Evolutionary conservation across 2,329 filamentous ascomycete species (phyloP), one percentile per base, ranked within the genome.

Genomic region (Neobulgaria alba): DNA sequence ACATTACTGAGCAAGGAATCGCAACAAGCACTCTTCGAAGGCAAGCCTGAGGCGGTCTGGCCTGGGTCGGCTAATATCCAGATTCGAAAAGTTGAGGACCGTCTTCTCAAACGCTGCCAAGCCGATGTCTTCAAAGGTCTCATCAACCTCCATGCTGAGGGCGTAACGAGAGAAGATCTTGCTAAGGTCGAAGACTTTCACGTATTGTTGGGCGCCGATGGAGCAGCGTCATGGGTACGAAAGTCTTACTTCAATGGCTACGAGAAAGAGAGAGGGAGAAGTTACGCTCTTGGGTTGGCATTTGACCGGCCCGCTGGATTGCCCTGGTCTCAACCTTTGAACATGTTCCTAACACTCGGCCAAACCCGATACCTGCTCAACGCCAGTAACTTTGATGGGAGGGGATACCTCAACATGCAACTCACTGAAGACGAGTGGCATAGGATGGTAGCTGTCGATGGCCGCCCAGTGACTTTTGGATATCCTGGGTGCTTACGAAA

Each of bases 371-470:
- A 38, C 32, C 36, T 38, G 10, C 36, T 38, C 17, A 38, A 38
- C 36, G 36, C 36, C n/a, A 38, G 36, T 21, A 32, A 38, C 20
- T 38, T 38, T 32, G 36, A 38, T 12, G 36, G 36, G 9, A 31
- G 36, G 18, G 36, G 36, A 7, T 38, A 38, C 18, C 36, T 38
- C 9, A 38, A 38, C 29, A 38, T 38, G 36, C 36, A 38, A 15
- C 36, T 38, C 3, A 38, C 36, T 20, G 36, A 38, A 17, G 21
- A 38, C n/a, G 36, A 38, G 36, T 38, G 36, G 36, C 36, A 38
- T 19, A 38, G 32, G n/a, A 38, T 38, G 36, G 16, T 38, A 20
- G 18, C 26, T 19, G 18, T 38, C n/a, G 36, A 38, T 7, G 36
- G 36, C 14, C 15, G 32, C 18, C 36, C 36, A 31, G 36, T 38